Evolutionary conservation across 2,329 filamentous ascomycete genomes (phyloP), one percentile per base, ranked within the genome.

Genomic region (Podosphaera aphanis): DNA sequence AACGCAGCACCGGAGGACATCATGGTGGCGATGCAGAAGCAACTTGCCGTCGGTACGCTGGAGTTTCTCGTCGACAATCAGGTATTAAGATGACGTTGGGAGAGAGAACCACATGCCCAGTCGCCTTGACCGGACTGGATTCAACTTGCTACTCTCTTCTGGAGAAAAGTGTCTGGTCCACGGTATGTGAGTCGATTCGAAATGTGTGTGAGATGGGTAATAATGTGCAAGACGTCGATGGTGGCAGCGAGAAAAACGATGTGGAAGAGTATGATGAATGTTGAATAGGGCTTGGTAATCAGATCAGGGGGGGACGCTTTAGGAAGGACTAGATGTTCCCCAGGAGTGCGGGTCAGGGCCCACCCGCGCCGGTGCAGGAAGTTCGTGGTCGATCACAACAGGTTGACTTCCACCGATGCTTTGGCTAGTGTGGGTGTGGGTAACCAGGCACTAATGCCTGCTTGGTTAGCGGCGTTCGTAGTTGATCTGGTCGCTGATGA

Each of bases 21-120:
- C 56, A 52, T 60, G 57, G 49, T 68, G 63, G 64, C 70, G 57
- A 61, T 67, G 66, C 74, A 72, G 62, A 74, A 74, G 60, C 81
- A 74, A 56, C 77, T 74, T 62, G 79, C 57, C 76, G 66, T 58
- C 88, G 83, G 62, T 77, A 77, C 58, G 73, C 70, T 63, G 83
- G 74, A 40, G 81, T 83, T 58, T 76, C 62, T 37, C 40, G 41
- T 23, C 21, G 37, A 33, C 21, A 39, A 37, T 39, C 20, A 40
- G 25, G 37, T n/a, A 40, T 20, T 48, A 33, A 37, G 45, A 49
- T 35, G 42, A 47, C 45, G 42, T 18, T 42, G 39, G 11, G 39
- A 27, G 5, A 20, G 39, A 33, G 29, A 33, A 33, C 29, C 1
- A 11, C 29, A 33, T 33, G 15, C 29, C 29, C 29, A 33, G 29